Base-by-base conservation (phyloP, 164 flowering plant genomes). In the Nelumbo lutea region DNA sequence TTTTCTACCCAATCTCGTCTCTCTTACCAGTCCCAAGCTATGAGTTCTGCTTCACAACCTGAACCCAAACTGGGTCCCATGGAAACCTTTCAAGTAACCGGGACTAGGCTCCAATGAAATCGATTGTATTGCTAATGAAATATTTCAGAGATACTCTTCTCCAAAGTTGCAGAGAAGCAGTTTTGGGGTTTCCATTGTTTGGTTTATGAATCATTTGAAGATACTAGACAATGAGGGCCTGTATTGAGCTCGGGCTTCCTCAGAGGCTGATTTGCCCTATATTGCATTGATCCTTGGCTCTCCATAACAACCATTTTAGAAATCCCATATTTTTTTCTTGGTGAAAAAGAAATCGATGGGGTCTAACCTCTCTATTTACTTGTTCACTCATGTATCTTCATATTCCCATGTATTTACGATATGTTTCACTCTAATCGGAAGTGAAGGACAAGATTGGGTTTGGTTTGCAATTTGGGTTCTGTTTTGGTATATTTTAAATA, bases 151-250 rank as follows among this genome's bases (percentile, higher is more conserved):
- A 58, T 90, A 93, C 80, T 50, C 84, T 2, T 15, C 73, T 15
- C 48, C 73, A 1, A 65, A 15, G 9, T 42, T 47, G 67, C 81
- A 78, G 75, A 83, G 85, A 59, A 75, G 60, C 10, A 93, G 95
- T 2, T 72, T 66, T 50, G 97, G 96, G 51, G 80, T 80, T 10
- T 83, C 90, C 58, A 85, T 94, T 68, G 89, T 91, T 72, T 94
- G 98, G 98, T 94, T 90, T 65, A 82, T 97, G 67, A 94, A 91
- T 67, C 97, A 94, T 73, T 77, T 94, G 81, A 86, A 96, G 69
- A 75, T 91, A 2, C 66, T 88, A 82, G 98, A 94, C 72, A 94
- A 94, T 73, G 95, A 88, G 73, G 95, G 82, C 48, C 50, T 94
- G 79, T 73, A 60, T 61, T 75, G 65, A 51, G 98, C 96, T 42